These are phyloP conservation scores for Syzygium malaccense DNA, from an alignment of 441 rosid genomes.

Conservation along the genomic window DNA sequence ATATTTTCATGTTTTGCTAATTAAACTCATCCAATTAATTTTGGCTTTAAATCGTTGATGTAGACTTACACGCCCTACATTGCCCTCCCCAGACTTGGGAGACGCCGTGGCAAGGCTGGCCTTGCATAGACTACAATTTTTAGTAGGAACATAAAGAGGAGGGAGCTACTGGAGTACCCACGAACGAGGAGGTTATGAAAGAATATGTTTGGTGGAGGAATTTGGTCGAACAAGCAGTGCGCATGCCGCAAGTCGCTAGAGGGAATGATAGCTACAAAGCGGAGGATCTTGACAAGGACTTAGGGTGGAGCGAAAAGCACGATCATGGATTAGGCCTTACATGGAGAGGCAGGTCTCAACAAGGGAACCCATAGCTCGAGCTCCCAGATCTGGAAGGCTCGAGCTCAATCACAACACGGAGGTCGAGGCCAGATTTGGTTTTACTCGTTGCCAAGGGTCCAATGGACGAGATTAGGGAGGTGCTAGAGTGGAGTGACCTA, in stretches of 20 bases:
- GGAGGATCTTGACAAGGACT: not conserved
- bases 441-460: not conserved
- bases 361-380: not conserved
- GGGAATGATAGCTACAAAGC: not conserved
- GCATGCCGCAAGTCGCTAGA: too few species aligned
- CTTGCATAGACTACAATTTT: fast-evolving
- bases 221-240: not conserved
- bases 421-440: not conserved
- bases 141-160: not conserved
- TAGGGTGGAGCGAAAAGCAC: not conserved
- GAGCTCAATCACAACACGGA: not conserved
- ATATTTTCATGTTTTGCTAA: too few species aligned
- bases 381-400: not conserved
- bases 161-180: too few species aligned
- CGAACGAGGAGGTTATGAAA: not conserved
- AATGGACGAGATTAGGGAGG: too few species aligned
- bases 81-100: too few species aligned
- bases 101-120: not conserved
- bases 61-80: too few species aligned
- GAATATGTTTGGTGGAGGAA: not conserved
- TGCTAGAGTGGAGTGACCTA: too few species aligned
- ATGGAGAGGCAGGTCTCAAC: not conserved
- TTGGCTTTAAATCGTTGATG: too few species aligned
- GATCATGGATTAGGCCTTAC: not conserved
- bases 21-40: too few species aligned